phyloP scores from a whole-genome alignment of 176 grass and related monocot species.

The Lolium rigidum region DNA sequence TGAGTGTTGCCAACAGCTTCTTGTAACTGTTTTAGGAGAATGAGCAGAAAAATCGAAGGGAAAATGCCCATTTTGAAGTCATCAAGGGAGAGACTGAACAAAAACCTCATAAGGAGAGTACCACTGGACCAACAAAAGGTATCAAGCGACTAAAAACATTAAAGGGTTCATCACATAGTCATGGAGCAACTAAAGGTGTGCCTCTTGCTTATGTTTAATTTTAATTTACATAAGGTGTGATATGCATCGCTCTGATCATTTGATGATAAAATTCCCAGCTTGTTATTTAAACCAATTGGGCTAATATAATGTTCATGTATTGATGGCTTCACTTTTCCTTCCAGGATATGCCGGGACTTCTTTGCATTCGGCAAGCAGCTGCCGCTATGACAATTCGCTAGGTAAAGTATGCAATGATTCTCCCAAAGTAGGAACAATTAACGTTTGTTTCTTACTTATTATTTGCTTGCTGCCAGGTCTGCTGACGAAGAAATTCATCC shows the following conservation, averaged over 20 bases:
- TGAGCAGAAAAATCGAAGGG: conserved; percentile 46
- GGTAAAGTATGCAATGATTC: conserved; percentile 47
- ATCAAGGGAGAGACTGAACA: conserved; percentile 34
- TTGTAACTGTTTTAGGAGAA: conserved; percentile 48
- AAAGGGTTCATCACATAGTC: conserved; percentile 50
- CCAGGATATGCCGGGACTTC: conserved; percentile 57
- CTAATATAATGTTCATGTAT: conserved; percentile 20
- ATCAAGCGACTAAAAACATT: conserved; percentile 53
- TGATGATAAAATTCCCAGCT: conserved; percentile 14
- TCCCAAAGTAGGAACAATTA: background rate
- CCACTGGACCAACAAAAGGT: conserved; percentile 44
- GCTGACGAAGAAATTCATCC: conserved; percentile 93
- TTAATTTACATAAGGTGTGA: conserved; percentile 1
- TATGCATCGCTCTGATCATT: conserved; percentile 13
- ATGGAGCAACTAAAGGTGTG: conserved; percentile 53
- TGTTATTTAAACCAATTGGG: background rate
- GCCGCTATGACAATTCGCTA: conserved; percentile 89
- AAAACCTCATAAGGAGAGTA: conserved; percentile 53
- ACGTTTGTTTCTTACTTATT: conserved; percentile 21
- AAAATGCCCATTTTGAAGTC: conserved; percentile 51
- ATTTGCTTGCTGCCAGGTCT: conserved; percentile 62
- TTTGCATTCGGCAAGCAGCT: conserved; percentile 49
- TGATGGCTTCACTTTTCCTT: conserved; percentile 48
- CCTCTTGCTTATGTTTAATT: conserved; percentile 5
- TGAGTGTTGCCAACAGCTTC: conserved; percentile 26